A percentile compares a stretch with the other conserved stretches of the same genome.
Evolutionary conservation across 2,329 filamentous ascomycete species (phyloP).

Genomic region (Paracamarosporium sp.): DNA sequence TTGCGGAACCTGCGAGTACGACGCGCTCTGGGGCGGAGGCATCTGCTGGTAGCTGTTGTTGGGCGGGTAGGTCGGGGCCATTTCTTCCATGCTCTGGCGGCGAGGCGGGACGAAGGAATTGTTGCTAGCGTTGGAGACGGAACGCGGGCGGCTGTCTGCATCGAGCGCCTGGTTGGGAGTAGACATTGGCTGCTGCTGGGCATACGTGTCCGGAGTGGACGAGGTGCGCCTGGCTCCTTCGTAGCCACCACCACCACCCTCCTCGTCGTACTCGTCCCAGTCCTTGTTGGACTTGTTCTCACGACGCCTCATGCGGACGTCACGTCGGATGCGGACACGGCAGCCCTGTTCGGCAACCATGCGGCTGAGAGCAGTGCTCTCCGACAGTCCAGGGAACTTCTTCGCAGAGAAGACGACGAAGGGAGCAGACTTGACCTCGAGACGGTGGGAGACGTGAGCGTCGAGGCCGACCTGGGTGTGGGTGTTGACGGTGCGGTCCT

Average conservation of each 20-base stretch:
- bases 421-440: conserved; percentile 86
- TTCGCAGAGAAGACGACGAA: conserved; percentile 96
- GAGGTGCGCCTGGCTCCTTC: conserved; percentile 56
- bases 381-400: conserved; percentile 93
- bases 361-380: conserved; percentile 87
- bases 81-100: conserved; percentile 54
- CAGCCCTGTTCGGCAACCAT: conserved; percentile 96
- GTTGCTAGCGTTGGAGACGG: conserved; percentile 65
- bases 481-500: conserved; percentile 48
- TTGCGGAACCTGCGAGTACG: conserved; percentile 48
- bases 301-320: conserved; percentile 88
- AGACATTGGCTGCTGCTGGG: conserved; percentile 45
- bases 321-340: conserved; percentile 91
- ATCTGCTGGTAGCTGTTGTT: conserved; percentile 46
- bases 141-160: conserved; percentile 61
- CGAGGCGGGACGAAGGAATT: conserved; percentile 46
- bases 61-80: conserved; percentile 49
- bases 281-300: conserved; percentile 73
- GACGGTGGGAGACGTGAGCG: conserved; percentile 77
- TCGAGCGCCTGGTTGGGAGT: conserved; percentile 37
- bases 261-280: conserved; percentile 69
- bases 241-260: conserved; percentile 56
- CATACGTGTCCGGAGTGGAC: conserved; percentile 58
- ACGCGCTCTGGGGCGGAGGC: conserved; percentile 48
- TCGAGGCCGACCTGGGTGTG: conserved; percentile 40